A percentile compares a stretch with the other conserved stretches of the same genome.
These are phyloP conservation scores for Rubus idaeus DNA, from an alignment of 306 rosid genomes.

Conservation along the genomic window DNA sequence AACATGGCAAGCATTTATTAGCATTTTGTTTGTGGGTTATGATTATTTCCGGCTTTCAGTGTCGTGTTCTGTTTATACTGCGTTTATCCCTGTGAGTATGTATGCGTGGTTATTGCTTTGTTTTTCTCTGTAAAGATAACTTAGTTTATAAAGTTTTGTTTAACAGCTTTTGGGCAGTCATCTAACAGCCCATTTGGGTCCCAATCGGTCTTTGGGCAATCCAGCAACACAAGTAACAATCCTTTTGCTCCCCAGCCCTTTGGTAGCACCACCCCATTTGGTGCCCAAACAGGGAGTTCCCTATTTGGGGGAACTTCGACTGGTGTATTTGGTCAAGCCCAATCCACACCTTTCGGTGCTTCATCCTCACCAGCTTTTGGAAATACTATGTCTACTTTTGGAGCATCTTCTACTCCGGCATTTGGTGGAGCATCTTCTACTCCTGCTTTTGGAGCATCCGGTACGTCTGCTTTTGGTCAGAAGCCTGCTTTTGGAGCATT, in stretches of 20 bases:
- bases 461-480: conserved; percentile 81
- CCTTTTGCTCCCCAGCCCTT: conserved; percentile 87
- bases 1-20: neutral
- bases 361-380: conserved; percentile 81
- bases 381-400: conserved; percentile 60
- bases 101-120: neutral
- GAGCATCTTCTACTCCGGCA: conserved; percentile 69
- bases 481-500: conserved; percentile 82
- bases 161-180: conserved; percentile 88
- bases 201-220: conserved; percentile 79
- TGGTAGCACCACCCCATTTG: conserved; percentile 77
- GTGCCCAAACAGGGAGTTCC: conserved; percentile 60
- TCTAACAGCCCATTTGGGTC: conserved; percentile 80
- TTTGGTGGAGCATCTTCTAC: conserved; percentile 36
- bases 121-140: conserved; percentile 4
- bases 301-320: conserved; percentile 89
- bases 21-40: neutral
- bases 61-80: neutral
- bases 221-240: conserved; percentile 52
- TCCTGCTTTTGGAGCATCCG: conserved; percentile 43
- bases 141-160: conserved; percentile 21
- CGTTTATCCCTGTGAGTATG: neutral
- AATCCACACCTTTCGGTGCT: conserved; percentile 55
- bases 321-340: conserved; percentile 86
- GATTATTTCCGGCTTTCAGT: conserved; percentile 7